These are phyloP conservation scores for Tirmania nivea DNA, from an alignment of 495 filamentous ascomycete genomes.

Conservation along the genomic window DNA sequence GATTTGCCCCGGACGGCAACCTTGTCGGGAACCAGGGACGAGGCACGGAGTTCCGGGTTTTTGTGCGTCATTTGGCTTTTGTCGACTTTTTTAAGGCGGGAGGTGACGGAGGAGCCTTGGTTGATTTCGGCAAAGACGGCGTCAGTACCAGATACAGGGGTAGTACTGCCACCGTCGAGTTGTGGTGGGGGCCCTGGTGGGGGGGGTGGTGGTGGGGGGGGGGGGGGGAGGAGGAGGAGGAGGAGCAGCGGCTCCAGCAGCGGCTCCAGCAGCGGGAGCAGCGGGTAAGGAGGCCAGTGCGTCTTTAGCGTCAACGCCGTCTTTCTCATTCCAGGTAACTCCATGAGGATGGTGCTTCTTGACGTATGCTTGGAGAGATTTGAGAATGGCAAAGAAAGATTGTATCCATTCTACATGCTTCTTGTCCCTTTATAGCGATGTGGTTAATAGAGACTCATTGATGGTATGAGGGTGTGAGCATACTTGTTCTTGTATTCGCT, in stretches of 20 bases:
- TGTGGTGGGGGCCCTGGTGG: constrained; percentile 24
- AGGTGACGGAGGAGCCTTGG: constrained; percentile 64
- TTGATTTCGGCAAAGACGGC: constrained; percentile 84
- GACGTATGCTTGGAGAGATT: constrained; percentile 54
- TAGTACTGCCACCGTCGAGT: constrained; percentile 2
- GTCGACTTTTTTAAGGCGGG: constrained; percentile 77
- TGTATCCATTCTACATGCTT: constrained; percentile 70
- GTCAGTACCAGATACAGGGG: constrained; percentile 30
- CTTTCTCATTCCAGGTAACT: constrained; percentile 69
- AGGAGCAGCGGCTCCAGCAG: constrained; percentile 33
- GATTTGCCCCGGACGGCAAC: constrained; percentile 42
- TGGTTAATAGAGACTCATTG: neutral
- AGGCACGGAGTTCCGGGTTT: constrained; percentile 71
- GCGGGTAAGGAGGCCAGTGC: constrained; percentile 33
- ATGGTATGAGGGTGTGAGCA: constrained; percentile 10
- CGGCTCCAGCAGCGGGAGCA: constrained; percentile 20
- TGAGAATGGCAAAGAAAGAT: constrained; percentile 71
- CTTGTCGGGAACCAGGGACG: constrained; percentile 38
- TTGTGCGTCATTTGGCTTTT: constrained; percentile 94
- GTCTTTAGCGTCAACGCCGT: constrained; percentile 49
- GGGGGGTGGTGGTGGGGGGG: constrained; percentile 50
- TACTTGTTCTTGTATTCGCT: constrained; percentile 82
- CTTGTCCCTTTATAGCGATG: constrained; percentile 28
- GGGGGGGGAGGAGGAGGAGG: constrained; percentile 50
- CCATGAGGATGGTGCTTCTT: constrained; percentile 59